These are phyloP conservation scores for Hericium alpestre DNA, from an alignment of 768 basidiomycete genomes.

Conservation along the genomic window DNA sequence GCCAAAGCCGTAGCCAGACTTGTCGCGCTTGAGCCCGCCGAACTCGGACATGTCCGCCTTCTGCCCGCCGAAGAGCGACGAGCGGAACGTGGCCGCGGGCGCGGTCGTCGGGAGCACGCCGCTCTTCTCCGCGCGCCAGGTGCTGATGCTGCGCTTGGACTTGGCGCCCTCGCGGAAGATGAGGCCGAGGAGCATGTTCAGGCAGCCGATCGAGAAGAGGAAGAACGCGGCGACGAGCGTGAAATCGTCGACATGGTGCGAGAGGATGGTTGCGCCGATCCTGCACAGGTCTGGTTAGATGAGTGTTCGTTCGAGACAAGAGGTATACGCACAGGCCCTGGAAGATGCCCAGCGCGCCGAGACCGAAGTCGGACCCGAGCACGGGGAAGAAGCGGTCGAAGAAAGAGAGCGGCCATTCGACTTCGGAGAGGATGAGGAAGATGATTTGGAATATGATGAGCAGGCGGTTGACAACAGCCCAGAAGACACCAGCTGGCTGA, in stretches of 20 bases:
- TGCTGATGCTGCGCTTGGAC: constrained; percentile 48
- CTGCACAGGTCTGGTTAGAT: constrained; percentile 1
- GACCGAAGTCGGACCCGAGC: constrained; percentile 71
- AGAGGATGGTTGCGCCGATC: constrained; percentile 43
- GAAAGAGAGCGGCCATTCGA: constrained; percentile 69
- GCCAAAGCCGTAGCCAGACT: constrained; percentile 63
- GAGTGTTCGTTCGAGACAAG: neutral
- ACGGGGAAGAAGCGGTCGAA: constrained; percentile 83
- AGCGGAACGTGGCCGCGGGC: constrained; percentile 22
- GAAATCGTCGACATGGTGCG: constrained; percentile 70
- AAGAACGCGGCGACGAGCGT: constrained; percentile 87
- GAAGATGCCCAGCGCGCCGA: constrained; percentile 80
- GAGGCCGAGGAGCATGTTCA: constrained; percentile 73
- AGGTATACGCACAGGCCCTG: constrained; percentile 59
- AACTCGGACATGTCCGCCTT: constrained; percentile 6
- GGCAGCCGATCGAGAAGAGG: constrained; percentile 82
- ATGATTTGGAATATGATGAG: constrained; percentile 80
- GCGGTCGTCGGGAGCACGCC: constrained; percentile 37
- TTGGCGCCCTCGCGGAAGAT: constrained; percentile 59
- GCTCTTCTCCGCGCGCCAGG: constrained; percentile 48
- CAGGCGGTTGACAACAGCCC: constrained; percentile 80
- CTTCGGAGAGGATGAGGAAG: constrained; percentile 71
- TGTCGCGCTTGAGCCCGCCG: constrained; percentile 14
- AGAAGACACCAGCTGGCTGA: constrained; percentile 83
- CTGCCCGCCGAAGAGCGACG: constrained; percentile 10